Evolutionary conservation across 2,329 filamentous ascomycete species (phyloP).

Genomic region (Eutypa lata): DNA sequence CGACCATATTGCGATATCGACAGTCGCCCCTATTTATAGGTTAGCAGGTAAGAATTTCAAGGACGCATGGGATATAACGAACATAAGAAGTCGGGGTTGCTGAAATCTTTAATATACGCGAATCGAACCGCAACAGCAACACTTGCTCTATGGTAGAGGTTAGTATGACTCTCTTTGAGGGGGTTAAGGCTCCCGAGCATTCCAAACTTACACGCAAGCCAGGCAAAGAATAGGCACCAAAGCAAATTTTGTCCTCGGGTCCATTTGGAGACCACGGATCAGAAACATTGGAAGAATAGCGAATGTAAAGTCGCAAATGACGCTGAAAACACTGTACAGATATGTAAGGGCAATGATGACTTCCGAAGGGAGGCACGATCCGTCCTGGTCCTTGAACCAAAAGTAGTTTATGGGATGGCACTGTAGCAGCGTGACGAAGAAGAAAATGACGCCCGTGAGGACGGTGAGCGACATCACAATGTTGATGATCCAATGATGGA

Average conservation of each 20-base stretch:
- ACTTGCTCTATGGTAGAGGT: slow-evolving; percentile 12
- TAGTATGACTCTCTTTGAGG: not conserved
- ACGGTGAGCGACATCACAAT: slow-evolving; percentile 6
- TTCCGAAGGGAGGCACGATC: slow-evolving; percentile 23
- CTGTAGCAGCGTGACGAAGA: slow-evolving; percentile 17
- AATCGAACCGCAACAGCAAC: slow-evolving; percentile 18
- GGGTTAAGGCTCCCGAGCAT: not conserved
- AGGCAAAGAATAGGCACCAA: slow-evolving; percentile 47
- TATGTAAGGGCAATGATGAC: slow-evolving; percentile 44
- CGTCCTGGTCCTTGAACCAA: slow-evolving; percentile 14
- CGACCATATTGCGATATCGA: slow-evolving; percentile 29
- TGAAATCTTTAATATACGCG: slow-evolving; percentile 14
- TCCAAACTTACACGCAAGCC: slow-evolving; percentile 35
- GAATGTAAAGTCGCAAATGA: slow-evolving; percentile 38
- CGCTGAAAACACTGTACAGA: slow-evolving; percentile 37
- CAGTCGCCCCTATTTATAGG: slow-evolving; percentile 7
- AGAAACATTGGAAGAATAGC: slow-evolving; percentile 43
- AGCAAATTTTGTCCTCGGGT: slow-evolving; percentile 39
- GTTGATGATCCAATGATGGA: slow-evolving; percentile 17
- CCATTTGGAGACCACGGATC: slow-evolving; percentile 47
- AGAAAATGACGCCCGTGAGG: slow-evolving; percentile 14
- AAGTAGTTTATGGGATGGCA: slow-evolving; percentile 17
- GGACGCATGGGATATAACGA: not conserved
- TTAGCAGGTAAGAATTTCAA: not conserved
- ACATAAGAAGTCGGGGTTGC: slow-evolving; percentile 17